These are phyloP conservation scores for Aspergillus hiratsukae DNA, from an alignment of 2,329 filamentous ascomycete genomes.

Conservation along the genomic window DNA sequence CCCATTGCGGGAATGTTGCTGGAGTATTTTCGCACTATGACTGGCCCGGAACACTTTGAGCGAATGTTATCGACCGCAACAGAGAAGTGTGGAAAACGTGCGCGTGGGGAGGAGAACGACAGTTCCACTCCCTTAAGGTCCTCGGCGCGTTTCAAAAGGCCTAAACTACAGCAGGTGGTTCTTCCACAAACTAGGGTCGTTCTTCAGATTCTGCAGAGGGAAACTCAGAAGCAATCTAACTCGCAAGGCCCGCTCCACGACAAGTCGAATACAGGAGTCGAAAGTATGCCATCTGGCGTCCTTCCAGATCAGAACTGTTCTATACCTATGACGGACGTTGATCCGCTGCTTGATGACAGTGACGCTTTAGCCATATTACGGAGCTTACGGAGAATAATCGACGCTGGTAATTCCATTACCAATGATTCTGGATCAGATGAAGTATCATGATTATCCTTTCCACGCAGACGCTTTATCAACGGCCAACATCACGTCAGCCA, in stretches of 20 bases:
- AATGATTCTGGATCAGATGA: not conserved
- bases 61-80: slow-evolving; percentile 1
- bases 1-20: slow-evolving; percentile 8
- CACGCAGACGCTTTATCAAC: not conserved
- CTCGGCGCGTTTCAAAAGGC: slow-evolving; percentile 2
- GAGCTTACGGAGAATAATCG: not conserved
- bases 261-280: not conserved
- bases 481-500: not conserved
- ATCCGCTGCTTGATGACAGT: not conserved
- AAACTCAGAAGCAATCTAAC: slow-evolving; percentile 1
- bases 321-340: not conserved
- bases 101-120: not conserved
- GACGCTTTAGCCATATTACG: not conserved
- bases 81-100: slow-evolving; percentile 4
- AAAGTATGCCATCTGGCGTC: not conserved
- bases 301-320: not conserved
- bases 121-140: not conserved
- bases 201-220: slow-evolving; percentile 7
- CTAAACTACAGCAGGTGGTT: slow-evolving; percentile 9
- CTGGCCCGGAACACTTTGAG: slow-evolving; percentile 3
- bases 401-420: not conserved
- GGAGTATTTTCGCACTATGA: slow-evolving; percentile 9
- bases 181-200: slow-evolving; percentile 11
- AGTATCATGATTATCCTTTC: not conserved
- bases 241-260: not conserved